These are phyloP conservation scores for Apostasia shenzhenica DNA, from an alignment of 106 monocot genomes.

Conservation along the genomic window DNA sequence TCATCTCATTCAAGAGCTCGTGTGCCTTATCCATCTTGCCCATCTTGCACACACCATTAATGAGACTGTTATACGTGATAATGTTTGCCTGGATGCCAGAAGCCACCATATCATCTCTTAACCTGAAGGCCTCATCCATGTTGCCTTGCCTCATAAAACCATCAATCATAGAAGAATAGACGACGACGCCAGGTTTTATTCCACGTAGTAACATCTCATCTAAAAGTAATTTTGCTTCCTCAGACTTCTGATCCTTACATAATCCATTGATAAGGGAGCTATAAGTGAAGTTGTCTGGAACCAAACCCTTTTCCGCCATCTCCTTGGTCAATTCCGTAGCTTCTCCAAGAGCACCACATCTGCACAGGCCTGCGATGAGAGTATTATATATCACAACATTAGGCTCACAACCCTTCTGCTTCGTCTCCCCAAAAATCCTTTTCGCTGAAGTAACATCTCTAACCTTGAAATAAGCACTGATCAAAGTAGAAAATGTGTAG, in stretches of 20 bases:
- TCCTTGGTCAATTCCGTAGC: conserved; percentile 42
- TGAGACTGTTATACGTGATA: conserved; percentile 54
- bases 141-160: conserved; percentile 68
- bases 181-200: conserved; percentile 32
- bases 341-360: conserved; percentile 43
- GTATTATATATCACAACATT: conserved; percentile 56
- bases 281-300: conserved; percentile 45
- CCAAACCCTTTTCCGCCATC: conserved; percentile 48
- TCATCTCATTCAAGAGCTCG: conserved; percentile 59
- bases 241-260: conserved; percentile 32
- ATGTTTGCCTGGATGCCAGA: conserved; percentile 39
- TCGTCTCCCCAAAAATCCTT: conserved; percentile 43
- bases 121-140: conserved; percentile 46
- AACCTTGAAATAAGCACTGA: conserved; percentile 54
- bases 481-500: conserved; percentile 53
- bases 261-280: conserved; percentile 42
- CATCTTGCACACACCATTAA: conserved; percentile 53
- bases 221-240: conserved; percentile 41
- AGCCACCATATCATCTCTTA: conserved; percentile 54
- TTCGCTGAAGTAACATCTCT: conserved; percentile 46
- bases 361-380: conserved; percentile 56
- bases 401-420: conserved; percentile 32
- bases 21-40: conserved; percentile 46
- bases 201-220: conserved; percentile 45
- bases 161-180: conserved; percentile 66